Evolutionary conservation across 805 yeast species (phyloP).

Genomic region (Ogataea trehaloabstinens): DNA sequence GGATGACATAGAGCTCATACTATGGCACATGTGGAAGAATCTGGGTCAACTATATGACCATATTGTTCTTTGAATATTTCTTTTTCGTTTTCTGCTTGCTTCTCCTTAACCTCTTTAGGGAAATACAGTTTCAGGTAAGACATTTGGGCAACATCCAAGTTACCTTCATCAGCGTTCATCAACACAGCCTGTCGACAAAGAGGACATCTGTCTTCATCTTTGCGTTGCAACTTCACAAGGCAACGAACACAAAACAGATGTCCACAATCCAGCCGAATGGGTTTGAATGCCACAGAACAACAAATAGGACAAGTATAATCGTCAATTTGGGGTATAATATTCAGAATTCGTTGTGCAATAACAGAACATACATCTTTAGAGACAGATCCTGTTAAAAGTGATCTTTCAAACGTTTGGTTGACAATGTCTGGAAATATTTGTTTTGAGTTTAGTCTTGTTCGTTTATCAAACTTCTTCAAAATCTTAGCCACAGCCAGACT

Average conservation of each 20-base stretch:
- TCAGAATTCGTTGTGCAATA: conserved; percentile 52
- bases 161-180: conserved; percentile 53
- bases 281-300: conserved; percentile 66
- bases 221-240: conserved; percentile 62
- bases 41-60: conserved; percentile 31
- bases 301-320: conserved; percentile 78
- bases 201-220: conserved; percentile 61
- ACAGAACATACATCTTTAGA: conserved; percentile 54
- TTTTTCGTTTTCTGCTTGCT: conserved; percentile 51
- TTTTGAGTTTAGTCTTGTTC: conserved; percentile 54
- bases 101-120: conserved; percentile 65
- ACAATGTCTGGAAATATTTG: conserved; percentile 40
- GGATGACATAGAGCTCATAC: too few relatives aligned
- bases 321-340: conserved; percentile 68
- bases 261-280: conserved; percentile 59
- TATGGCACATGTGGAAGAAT: conserved; percentile 27
- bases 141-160: conserved; percentile 55
- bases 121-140: conserved; percentile 55
- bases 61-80: conserved; percentile 45
- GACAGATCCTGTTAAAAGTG: conserved; percentile 36
- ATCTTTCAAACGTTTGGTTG: conserved; percentile 15
- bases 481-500: conserved; percentile 64
- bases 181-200: conserved; percentile 59
- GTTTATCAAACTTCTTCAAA: conserved; percentile 73
- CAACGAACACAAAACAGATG: conserved; percentile 76